Percentiles rank a stretch among this genome's conserved stretches.
These are phyloP conservation scores for Trapa bicornis DNA, from an alignment of 345 rosid species.

Conservation along the genomic window DNA sequence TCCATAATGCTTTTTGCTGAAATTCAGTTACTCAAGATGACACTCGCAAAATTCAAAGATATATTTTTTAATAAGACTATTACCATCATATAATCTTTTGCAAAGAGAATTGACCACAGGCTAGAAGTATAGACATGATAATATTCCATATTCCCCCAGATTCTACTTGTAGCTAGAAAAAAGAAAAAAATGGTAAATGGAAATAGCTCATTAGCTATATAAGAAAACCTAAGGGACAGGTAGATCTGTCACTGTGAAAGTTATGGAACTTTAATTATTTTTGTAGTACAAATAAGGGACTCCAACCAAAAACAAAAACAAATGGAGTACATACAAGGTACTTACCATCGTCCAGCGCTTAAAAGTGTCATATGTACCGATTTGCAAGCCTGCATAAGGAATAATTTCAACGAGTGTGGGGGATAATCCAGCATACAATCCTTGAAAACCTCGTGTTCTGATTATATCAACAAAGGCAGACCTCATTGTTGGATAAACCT, in stretches of 20 bases:
- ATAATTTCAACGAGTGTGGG: slow-evolving; percentile 89
- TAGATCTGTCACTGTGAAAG: background rate
- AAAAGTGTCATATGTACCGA: slow-evolving; percentile 87
- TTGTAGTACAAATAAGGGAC: background rate
- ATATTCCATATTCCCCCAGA: background rate
- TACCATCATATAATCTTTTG: background rate
- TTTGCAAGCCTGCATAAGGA: slow-evolving; percentile 97
- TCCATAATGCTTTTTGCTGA: background rate
- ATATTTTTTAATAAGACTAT: background rate
- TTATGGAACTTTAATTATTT: background rate
- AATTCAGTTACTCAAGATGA: background rate
- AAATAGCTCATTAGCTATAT: background rate
- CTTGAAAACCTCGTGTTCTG: slow-evolving; percentile 60
- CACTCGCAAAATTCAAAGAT: background rate
- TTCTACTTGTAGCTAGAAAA: background rate
- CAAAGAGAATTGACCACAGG: background rate
- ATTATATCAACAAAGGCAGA: slow-evolving; percentile 72
- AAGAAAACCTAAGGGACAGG: background rate
- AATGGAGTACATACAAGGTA: slow-evolving; percentile 1
- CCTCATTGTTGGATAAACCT: slow-evolving; percentile 97
- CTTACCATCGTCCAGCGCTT: slow-evolving; percentile 85
- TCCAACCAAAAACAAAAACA: no score
- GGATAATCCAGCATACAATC: slow-evolving; percentile 83
- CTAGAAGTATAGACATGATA: background rate
- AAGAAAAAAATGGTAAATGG: background rate